Evolutionary conservation across 1,284 basidiomycete species (phyloP).

Genomic region (Heterobasidion parviporum): DNA sequence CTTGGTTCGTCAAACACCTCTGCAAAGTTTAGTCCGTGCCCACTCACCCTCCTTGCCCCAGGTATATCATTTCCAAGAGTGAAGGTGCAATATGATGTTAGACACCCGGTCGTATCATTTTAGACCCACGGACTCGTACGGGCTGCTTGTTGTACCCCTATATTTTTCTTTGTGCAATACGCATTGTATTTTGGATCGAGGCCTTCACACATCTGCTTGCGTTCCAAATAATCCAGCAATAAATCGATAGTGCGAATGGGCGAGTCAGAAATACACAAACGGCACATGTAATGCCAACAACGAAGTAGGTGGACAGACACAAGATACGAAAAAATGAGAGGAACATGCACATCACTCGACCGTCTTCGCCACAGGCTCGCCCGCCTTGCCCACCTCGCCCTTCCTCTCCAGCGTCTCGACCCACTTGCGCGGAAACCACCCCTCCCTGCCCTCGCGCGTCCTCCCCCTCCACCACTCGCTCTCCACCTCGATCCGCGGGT

Average conservation of each 20-base stretch:
- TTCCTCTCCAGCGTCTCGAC: slow-evolving; percentile 65
- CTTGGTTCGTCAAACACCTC: slow-evolving; percentile 29
- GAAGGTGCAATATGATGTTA: slow-evolving; percentile 14
- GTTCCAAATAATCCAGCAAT: no score
- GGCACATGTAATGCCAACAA: not conserved
- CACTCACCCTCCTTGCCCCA: slow-evolving; percentile 8
- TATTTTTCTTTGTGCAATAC: no score
- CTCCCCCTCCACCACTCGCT: slow-evolving; percentile 96
- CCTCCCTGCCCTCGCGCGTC: slow-evolving; percentile 87
- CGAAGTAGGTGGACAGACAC: not conserved
- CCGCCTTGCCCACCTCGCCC: slow-evolving; percentile 1
- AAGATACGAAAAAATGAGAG: not conserved
- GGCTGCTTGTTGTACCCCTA: no score
- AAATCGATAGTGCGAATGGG: no score
- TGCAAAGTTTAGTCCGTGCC: not conserved
- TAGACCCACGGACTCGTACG: no score
- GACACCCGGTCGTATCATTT: no score
- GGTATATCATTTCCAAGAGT: slow-evolving; percentile 36
- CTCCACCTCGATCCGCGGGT: slow-evolving; percentile 66
- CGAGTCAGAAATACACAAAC: not conserved
- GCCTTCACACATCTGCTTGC: no score
- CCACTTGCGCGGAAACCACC: slow-evolving; percentile 95
- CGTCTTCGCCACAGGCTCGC: slow-evolving; percentile 11
- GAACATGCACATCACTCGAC: slow-evolving; percentile 5
- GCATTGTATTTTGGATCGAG: no score